A percentile compares a stretch with the other conserved stretches of the same genome.
Evolutionary conservation across 2,329 filamentous ascomycete genomes (phyloP).

Genomic region (Phaeosphaeria sp.): DNA sequence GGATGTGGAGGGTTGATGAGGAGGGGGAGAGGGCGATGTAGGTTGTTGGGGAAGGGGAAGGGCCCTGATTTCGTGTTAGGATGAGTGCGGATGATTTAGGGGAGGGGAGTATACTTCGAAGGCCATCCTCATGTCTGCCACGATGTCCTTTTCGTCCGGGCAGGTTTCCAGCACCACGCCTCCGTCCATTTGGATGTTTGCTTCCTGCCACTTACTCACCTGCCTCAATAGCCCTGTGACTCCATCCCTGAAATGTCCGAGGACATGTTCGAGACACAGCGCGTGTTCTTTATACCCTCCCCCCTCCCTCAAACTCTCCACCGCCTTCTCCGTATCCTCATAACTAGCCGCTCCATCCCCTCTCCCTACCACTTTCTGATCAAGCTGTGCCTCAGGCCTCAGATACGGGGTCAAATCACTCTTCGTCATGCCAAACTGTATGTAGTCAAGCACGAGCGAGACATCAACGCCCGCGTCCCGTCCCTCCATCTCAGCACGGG

Average conservation of each 20-base stretch:
- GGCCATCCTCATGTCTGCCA: conserved; percentile 66
- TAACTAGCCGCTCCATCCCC: conserved; percentile 29
- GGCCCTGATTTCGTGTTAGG: not conserved
- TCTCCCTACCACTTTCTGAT: conserved; percentile 5
- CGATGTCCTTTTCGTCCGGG: conserved; percentile 34
- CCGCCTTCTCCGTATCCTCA: conserved; percentile 43
- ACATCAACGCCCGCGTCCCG: conserved; percentile 80
- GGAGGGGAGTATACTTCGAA: conserved; percentile 50
- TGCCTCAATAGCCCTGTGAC: conserved; percentile 43
- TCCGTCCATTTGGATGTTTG: conserved; percentile 71
- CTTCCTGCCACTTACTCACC: conserved; percentile 54
- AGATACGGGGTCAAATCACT: conserved; percentile 72
- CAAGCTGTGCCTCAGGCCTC: conserved; percentile 45
- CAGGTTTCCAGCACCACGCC: conserved; percentile 59
- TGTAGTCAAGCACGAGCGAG: conserved; percentile 76
- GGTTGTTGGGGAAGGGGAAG: conserved; percentile 13
- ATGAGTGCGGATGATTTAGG: not conserved
- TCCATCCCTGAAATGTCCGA: conserved; percentile 41
- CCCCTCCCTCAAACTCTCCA: conserved; percentile 51
- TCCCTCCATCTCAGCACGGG: conserved; percentile 74
- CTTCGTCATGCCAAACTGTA: conserved; percentile 71
- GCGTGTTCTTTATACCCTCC: conserved; percentile 48
- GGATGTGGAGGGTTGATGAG: conserved; percentile 28
- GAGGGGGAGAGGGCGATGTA: conserved; percentile 31
- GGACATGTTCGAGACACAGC: conserved; percentile 50